Evolutionary conservation across 495 filamentous ascomycete species (phyloP), one percentile per base, ranked within the genome.

Genomic region (Trichoderma reesei): DNA sequence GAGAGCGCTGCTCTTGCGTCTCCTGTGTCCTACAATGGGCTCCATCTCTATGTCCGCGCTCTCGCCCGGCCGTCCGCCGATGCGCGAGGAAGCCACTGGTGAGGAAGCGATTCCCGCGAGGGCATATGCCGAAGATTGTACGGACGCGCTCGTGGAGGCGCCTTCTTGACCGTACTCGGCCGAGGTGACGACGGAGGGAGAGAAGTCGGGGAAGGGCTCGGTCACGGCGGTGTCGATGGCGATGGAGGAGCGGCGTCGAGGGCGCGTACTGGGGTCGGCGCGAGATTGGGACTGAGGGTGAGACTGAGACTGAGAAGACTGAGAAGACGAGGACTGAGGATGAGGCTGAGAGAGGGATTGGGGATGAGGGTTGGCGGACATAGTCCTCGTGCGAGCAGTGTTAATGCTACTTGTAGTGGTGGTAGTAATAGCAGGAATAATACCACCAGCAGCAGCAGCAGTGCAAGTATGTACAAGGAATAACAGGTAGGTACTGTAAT

Each of bases 1-100:
- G 59, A 82, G 78, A 61, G 85, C 73, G 38, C 83, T 86, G 73
- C 84, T 87, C 48, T 84, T 78, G 51, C 85, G 82, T 61, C 83
- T 80, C 63, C 85, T 83, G 69, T 85, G 83, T 62, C 78, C 74
- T 13, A 74, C 72, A 63, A 78, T 73, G 38, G 78, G 64, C 54
- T 74, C 78, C 79, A 81, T 81, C 70, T 81, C 79, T 69, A 81
- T 76, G 60, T 75, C 76, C 11, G 51, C 34, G 18, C n/a, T 44
- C n/a, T 63, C 61, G 61, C 41, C 18, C 37, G 60, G 46, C 14
- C 46, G 46, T 20, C 46, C 46, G n/a, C 46, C 46, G 18, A 18
- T 18, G 16, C 46, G 46, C 46, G 46, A 51, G 46, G 46, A 51
- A 56, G 51, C 51, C 51, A 56, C 51, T 56, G 18, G 18, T 34